phyloP scores from a whole-genome alignment of 169 alveolate species.

The Ichthyophthirius multifiliis region DNA sequence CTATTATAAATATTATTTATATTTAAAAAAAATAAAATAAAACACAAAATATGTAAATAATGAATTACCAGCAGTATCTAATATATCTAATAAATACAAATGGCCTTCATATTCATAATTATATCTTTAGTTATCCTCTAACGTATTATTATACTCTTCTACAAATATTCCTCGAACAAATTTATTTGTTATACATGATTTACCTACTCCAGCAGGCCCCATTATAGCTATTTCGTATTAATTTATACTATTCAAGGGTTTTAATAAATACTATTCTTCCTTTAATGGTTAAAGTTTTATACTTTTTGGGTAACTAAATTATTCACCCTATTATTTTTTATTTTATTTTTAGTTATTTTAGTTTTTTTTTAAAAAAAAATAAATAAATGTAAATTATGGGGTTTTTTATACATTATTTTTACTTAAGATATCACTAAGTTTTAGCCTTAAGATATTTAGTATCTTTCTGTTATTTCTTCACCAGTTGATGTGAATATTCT shows the following conservation, averaged over 20 bases:
- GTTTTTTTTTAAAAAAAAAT: too few species aligned
- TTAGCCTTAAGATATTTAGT: background rate
- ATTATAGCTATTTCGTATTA: background rate
- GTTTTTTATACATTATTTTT: too few species aligned
- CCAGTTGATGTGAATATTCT: background rate
- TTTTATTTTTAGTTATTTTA: too few species aligned
- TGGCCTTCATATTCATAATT: background rate
- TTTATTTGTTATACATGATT: conserved; percentile 7
- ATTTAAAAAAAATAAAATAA: too few species aligned
- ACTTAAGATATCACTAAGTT: background rate
- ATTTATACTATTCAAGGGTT: background rate
- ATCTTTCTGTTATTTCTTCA: background rate
- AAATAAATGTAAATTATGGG: too few species aligned
- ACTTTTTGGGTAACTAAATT: background rate
- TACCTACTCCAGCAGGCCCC: conserved; percentile 11
- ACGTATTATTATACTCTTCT: background rate
- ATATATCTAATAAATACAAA: background rate
- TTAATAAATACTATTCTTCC: background rate
- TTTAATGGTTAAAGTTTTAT: background rate
- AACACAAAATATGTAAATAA: too few species aligned
- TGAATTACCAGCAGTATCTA: conserved; percentile 10
- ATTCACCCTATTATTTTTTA: background rate
- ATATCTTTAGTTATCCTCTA: background rate
- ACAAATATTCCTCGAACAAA: background rate
- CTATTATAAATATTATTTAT: too few species aligned